Evolutionary conservation across 2,329 filamentous ascomycete species (phyloP).

Genomic region (Dryadomyces quercus-mongolicae): DNA sequence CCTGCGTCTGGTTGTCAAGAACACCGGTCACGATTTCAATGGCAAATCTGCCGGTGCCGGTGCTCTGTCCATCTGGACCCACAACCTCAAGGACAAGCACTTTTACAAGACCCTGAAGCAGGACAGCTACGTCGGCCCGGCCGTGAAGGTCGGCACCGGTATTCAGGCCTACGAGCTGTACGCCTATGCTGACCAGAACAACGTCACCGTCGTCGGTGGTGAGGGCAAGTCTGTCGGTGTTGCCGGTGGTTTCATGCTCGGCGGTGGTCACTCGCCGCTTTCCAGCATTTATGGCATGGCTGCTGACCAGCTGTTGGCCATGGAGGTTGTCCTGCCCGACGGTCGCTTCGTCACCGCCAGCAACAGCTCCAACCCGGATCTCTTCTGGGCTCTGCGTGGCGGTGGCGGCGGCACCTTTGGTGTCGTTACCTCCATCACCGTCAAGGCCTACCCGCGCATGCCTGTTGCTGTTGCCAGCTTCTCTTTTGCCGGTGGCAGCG

Average conservation of each 20-base stretch:
- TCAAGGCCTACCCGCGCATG: conserved; percentile 11
- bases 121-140: conserved; percentile 14
- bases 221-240: conserved; percentile 33
- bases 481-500: conserved; percentile 7
- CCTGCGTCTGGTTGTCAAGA: conserved; percentile 35
- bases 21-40: conserved; percentile 41
- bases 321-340: conserved; percentile 34
- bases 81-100: conserved; percentile 21
- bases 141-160: conserved; percentile 36
- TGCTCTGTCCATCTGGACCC: conserved; percentile 23
- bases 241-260: conserved; percentile 32
- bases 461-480: conserved; percentile 16
- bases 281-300: conserved; percentile 36
- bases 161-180: conserved; percentile 39
- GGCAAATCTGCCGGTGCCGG: conserved; percentile 25
- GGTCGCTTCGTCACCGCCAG: conserved; percentile 30
- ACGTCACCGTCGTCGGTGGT: conserved; percentile 38
- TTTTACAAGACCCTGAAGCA: conserved; percentile 30
- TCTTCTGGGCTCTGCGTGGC: conserved; percentile 38
- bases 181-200: conserved; percentile 30
- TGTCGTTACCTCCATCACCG: conserved; percentile 19
- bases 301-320: conserved; percentile 33
- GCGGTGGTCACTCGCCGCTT: conserved; percentile 43
- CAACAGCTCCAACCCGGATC: conserved; percentile 26
- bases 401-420: conserved; percentile 28